These are phyloP conservation scores for Elsinoe perseae DNA, from an alignment of 2,329 filamentous ascomycete genomes.

Conservation along the genomic window DNA sequence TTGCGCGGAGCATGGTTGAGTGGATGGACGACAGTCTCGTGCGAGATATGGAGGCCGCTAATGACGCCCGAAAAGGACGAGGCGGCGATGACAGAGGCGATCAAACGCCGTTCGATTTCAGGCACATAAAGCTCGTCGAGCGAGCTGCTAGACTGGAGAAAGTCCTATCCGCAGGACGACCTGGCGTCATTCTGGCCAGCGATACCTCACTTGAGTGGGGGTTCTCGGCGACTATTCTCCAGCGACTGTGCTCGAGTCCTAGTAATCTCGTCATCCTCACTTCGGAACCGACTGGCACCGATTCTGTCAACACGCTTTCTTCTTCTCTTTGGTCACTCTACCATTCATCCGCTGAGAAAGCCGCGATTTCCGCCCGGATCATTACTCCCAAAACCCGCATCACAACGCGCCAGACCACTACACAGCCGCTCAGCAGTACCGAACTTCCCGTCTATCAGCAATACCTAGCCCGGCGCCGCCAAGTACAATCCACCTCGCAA, in stretches of 20 bases:
- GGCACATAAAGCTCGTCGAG: conserved; percentile 74
- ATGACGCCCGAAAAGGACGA: conserved; percentile 30
- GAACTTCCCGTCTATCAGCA: conserved; percentile 83
- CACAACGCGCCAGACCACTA: neutral
- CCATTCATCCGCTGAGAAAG: neutral
- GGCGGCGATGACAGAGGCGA: conserved; percentile 37
- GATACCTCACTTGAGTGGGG: conserved; percentile 91
- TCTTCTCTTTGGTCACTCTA: conserved; percentile 6
- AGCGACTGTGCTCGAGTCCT: conserved; percentile 63
- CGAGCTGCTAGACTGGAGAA: conserved; percentile 71
- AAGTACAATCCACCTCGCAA: conserved; percentile 75
- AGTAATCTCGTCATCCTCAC: conserved; percentile 83
- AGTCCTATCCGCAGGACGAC: conserved; percentile 48
- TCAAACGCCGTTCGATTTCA: conserved; percentile 81
- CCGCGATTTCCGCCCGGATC: neutral
- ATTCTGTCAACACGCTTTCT: neutral
- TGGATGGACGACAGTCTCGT: conserved; percentile 99
- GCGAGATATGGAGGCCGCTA: conserved; percentile 53
- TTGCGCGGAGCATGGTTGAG: conserved; percentile 91
- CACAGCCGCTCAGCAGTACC: conserved; percentile 60
- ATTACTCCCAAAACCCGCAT: neutral
- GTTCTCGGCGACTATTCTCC: conserved; percentile 75
- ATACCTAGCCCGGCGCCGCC: conserved; percentile 79
- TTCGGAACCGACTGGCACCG: conserved; percentile 45
- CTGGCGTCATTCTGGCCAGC: conserved; percentile 79